Evolutionary conservation across 2,329 filamentous ascomycete species (phyloP), one percentile per base, ranked within the genome.

Genomic region (Cercospora janseana): DNA sequence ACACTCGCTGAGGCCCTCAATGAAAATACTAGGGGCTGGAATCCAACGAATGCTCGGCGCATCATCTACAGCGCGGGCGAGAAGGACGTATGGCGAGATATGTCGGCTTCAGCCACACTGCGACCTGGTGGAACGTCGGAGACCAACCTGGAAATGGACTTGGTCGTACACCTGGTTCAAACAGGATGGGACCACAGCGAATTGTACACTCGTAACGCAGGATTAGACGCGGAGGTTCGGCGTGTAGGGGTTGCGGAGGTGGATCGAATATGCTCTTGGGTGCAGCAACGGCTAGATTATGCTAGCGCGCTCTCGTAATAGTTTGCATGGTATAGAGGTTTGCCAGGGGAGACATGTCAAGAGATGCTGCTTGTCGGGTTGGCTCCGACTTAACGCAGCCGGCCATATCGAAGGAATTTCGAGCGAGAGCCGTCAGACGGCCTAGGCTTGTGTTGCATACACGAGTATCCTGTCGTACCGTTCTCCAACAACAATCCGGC

Each of bases 1-100:
- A 79, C 79, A 15, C 66, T n/a, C 1, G 60, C 72, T n/a, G 74
- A 74, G 48, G 79, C 79, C 1, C 68, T 82, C 29, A 85, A 85
- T 63, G 64, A 59, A 12, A 71, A 70, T 59, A 83, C 80, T 0
- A 70, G 74, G 18, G 81, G 82, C 24, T 85, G 82, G 81, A 51
- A 64, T 49, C 64, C 74, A 18, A 73, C 71, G 28, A 83, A 83
- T 41, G 77, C 75, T 2, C 77, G 74, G 12, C 74, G 80, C 2
- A 66, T 85, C 16, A 70, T 83, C 20, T 83, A 76, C 70, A 71
- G 75, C 4, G 82, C 82, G 57, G 80, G 76, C 32, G 70, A 81
- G 65, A 78, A 70, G 45, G 81, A 84, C 60, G 81, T 80, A 3
- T 83, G 80, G 81, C 70, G 75, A 23, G 73, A 77, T 2, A 72